phyloP scores from a whole-genome alignment of 2,329 filamentous ascomycete genomes.

The Atkinsonella hypoxylon region DNA sequence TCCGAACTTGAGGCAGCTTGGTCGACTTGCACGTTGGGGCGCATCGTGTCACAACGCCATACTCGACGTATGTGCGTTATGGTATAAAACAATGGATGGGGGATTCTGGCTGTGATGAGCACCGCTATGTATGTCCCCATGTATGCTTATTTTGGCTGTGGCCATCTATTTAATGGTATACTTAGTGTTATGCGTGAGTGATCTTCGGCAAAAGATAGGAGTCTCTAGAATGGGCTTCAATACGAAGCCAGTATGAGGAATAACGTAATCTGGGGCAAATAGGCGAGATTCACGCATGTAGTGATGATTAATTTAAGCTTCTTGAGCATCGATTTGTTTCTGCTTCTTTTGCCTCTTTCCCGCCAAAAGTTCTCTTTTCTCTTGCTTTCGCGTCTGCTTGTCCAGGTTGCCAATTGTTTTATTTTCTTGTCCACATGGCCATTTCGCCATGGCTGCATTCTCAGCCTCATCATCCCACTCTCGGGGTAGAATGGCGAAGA shows the following conservation, averaged over 20 bases:
- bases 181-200: not conserved
- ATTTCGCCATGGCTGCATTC: constrained; percentile 48
- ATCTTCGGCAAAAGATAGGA: not conserved
- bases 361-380: constrained; percentile 41
- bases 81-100: constrained; percentile 14
- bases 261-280: not conserved
- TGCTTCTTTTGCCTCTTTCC: constrained; percentile 33
- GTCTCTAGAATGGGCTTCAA: not conserved
- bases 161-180: constrained; percentile 5
- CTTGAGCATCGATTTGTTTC: constrained; percentile 10
- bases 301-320: not conserved
- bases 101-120: constrained; percentile 16
- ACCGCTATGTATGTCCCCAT: constrained; percentile 17
- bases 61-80: constrained; percentile 16
- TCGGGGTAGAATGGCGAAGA: constrained; percentile 81
- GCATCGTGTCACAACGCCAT: constrained; percentile 20
- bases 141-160: constrained; percentile 17
- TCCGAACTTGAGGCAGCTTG: constrained; percentile 14
- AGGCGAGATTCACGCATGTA: not conserved
- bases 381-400: constrained; percentile 41
- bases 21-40: constrained; percentile 12
- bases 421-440: constrained; percentile 45
- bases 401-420: constrained; percentile 41
- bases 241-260: not conserved
- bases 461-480: constrained; percentile 82